Percentiles rank a stretch among this genome's conserved stretches.
Evolutionary conservation across 805 yeast species (phyloP).

Genomic region (Saturnispora dispora): DNA sequence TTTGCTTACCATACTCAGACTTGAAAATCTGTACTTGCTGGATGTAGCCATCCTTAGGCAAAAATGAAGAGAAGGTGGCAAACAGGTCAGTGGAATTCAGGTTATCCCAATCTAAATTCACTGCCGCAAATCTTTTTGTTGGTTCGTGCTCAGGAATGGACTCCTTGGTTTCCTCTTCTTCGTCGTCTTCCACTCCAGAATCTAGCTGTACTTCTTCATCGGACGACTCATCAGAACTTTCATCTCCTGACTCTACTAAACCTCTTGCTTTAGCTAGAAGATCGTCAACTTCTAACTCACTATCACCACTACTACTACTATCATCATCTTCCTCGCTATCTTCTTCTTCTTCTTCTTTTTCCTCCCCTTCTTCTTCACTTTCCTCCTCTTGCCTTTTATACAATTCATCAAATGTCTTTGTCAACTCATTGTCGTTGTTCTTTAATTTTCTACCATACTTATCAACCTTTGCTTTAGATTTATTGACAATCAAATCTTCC

Average conservation of each 20-base stretch:
- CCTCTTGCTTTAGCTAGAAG: conserved; percentile 50
- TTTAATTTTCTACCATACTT: conserved; percentile 75
- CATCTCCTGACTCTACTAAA: conserved; percentile 32
- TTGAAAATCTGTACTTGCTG: conserved; percentile 67
- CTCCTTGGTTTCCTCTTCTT: conserved; percentile 22
- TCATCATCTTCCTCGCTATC: conserved; percentile 29
- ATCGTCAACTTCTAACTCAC: conserved; percentile 13
- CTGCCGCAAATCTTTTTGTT: conserved; percentile 74
- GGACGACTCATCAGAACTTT: conserved; percentile 23
- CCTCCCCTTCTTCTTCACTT: conserved; percentile 23
- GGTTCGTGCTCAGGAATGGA: conserved; percentile 87
- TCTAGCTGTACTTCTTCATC: conserved; percentile 36
- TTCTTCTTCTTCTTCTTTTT: conserved; percentile 28
- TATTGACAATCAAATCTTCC: conserved; percentile 41
- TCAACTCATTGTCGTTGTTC: conserved; percentile 16
- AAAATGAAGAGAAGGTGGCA: conserved; percentile 83
- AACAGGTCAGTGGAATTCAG: conserved; percentile 77
- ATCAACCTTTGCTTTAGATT: conserved; percentile 64
- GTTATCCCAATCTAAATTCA: conserved; percentile 96
- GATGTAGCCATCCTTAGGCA: conserved; percentile 66
- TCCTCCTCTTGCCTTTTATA: conserved; percentile 37
- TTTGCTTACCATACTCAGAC: conserved; percentile 87
- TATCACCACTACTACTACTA: conserved; percentile 2
- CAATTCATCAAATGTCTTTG: conserved; percentile 44
- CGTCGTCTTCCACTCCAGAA: conserved; percentile 24